A percentile compares a stretch with the other conserved stretches of the same genome.
Evolutionary conservation across 805 yeast species (phyloP).

Genomic region (Ogataea polymorpha): DNA sequence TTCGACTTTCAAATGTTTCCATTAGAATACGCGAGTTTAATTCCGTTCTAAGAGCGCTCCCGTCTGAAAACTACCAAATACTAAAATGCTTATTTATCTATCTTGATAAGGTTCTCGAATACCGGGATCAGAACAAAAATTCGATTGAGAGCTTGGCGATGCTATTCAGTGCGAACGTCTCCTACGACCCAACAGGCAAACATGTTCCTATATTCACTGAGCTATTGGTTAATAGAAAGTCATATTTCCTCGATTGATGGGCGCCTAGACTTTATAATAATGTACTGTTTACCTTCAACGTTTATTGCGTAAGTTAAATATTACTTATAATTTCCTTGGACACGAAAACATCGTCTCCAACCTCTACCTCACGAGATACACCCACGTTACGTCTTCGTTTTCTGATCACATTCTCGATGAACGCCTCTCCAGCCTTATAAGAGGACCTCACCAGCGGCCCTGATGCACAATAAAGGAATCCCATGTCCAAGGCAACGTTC

Average conservation of each 20-base stretch:
- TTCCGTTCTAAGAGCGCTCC: constrained; percentile 39
- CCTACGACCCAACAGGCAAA: constrained; percentile 17
- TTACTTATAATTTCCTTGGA: constrained; percentile 22
- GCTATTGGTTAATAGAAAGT: constrained; percentile 13
- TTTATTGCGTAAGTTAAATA: constrained; percentile 2
- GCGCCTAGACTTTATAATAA: constrained; percentile 1
- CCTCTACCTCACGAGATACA: constrained; percentile 31
- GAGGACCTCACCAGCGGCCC: constrained; percentile 97
- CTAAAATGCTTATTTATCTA: constrained; percentile 60
- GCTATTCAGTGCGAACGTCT: constrained; percentile 25
- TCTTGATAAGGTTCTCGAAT: constrained; percentile 54
- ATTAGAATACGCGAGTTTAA: constrained; percentile 26
- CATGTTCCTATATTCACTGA: constrained; percentile 16
- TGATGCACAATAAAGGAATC: constrained; percentile 93
- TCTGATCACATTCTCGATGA: constrained; percentile 87
- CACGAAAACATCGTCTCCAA: constrained; percentile 30
- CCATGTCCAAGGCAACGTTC: constrained; percentile 78
- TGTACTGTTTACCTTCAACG: not conserved
- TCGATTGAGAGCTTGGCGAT: constrained; percentile 55
- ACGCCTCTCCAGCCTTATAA: constrained; percentile 97
- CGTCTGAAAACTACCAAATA: constrained; percentile 51
- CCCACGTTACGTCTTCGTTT: constrained; percentile 56
- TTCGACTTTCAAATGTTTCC: constrained; percentile 51
- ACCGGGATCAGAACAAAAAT: constrained; percentile 69
- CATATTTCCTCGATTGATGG: constrained; percentile 9